phyloP scores from a whole-genome alignment of 768 basidiomycete species.

The Kwoniella heveanensis region DNA sequence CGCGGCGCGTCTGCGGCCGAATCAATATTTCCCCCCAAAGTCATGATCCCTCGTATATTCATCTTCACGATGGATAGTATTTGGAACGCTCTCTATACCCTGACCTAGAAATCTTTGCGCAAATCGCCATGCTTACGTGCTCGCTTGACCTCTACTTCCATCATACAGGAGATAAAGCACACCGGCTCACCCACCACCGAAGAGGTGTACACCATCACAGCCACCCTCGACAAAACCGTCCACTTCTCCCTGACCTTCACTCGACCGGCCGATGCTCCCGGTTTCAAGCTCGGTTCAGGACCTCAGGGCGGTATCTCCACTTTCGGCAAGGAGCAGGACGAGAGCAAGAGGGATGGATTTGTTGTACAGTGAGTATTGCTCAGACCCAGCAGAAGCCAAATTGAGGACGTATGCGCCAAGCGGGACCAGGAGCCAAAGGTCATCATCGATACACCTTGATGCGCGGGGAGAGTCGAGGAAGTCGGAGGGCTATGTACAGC shows the following conservation, averaged over 20 bases:
- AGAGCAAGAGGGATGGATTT: constrained; percentile 59
- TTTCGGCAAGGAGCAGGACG: constrained; percentile 53
- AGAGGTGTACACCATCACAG: constrained; percentile 77
- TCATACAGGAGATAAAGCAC: constrained; percentile 53
- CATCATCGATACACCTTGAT: too few species aligned
- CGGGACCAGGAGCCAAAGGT: too few species aligned
- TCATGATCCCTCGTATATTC: too few species aligned
- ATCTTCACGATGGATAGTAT: too few species aligned
- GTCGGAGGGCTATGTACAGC: too few species aligned
- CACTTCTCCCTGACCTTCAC: constrained; percentile 75
- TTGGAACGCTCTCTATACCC: too few species aligned
- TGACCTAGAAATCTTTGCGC: too few species aligned
- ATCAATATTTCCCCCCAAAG: neutral
- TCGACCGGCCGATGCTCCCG: constrained; percentile 71
- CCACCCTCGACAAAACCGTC: constrained; percentile 75
- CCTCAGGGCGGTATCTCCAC: constrained; percentile 69
- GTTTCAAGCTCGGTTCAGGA: constrained; percentile 89
- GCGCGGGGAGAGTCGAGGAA: too few species aligned
- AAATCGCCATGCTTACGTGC: neutral
- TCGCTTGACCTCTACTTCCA: neutral
- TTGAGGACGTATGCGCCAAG: too few species aligned
- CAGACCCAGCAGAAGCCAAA: neutral
- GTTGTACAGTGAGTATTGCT: constrained; percentile 69
- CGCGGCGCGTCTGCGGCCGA: too few species aligned
- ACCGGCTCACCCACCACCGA: constrained; percentile 59